A percentile compares a stretch with the other conserved stretches of the same genome.
Conservation (phyloP, 257 asterid genomes). For the Solanum chiquidenum region DNA sequence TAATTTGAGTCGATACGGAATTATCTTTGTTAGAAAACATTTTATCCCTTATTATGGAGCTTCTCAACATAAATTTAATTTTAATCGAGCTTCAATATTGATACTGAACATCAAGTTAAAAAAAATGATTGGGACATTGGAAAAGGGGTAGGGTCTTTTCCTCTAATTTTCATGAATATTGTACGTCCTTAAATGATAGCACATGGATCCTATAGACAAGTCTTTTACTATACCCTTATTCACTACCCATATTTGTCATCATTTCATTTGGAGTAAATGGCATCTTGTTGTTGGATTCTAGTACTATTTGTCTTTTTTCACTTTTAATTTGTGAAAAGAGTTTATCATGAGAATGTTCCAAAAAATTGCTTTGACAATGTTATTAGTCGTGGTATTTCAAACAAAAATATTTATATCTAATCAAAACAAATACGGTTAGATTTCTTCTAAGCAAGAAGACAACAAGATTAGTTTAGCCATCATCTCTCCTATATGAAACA, state of each 20-base stretch:
- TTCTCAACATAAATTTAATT: fast-evolving
- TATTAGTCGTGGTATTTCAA: neutral
- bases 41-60: fast-evolving
- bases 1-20: fast-evolving
- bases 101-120: fast-evolving
- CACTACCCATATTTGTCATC: neutral
- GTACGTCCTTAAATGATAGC: neutral
- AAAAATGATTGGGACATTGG: neutral
- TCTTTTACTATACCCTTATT: neutral
- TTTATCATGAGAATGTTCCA: neutral
- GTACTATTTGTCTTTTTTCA: neutral
- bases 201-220: neutral
- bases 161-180: neutral
- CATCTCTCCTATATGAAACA: no score
- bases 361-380: neutral
- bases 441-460: no score
- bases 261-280: neutral
- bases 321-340: neutral
- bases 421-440: no score
- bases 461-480: no score
- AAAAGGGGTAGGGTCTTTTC: neutral
- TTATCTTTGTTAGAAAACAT: fast-evolving
- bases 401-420: no score
- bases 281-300: neutral
- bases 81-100: no score